Evolutionary conservation across 2,329 filamentous ascomycete genomes (phyloP).

Genomic region (Leptographium radiaticola): DNA sequence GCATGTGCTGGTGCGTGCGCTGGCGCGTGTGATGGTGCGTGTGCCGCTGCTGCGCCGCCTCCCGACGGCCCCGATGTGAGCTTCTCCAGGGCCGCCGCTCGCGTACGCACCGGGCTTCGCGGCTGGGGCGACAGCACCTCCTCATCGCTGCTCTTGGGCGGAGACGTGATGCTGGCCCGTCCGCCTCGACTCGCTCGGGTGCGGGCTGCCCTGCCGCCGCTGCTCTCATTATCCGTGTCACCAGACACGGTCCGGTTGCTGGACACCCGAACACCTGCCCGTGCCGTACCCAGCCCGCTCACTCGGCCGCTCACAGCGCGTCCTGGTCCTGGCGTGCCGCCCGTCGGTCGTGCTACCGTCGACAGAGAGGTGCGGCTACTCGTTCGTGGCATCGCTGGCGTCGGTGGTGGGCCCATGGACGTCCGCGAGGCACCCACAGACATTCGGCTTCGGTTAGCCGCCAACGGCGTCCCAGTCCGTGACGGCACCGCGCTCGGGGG

Average conservation of each 20-base stretch:
- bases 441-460: conserved; percentile 32
- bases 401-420: conserved; percentile 55
- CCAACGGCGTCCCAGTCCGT: conserved; percentile 52
- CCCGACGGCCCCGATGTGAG: conserved; percentile 25
- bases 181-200: conserved; percentile 21
- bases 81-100: conserved; percentile 38
- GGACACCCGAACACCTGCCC: conserved; percentile 23
- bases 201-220: conserved; percentile 1
- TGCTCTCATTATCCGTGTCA: conserved; percentile 28
- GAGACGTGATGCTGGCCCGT: conserved; percentile 25
- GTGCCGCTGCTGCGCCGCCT: background rate
- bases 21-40: conserved; percentile 3
- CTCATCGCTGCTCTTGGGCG: conserved; percentile 32
- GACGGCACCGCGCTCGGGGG: conserved; percentile 45
- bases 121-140: conserved; percentile 36
- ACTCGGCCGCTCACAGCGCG: background rate
- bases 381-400: conserved; percentile 26
- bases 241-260: conserved; percentile 29
- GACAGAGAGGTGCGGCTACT: conserved; percentile 27
- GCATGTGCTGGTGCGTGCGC: conserved; percentile 3
- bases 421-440: conserved; percentile 39
- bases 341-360: conserved; percentile 9
- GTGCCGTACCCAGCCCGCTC: conserved; percentile 15
- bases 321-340: conserved; percentile 9
- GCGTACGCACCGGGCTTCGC: conserved; percentile 35